These are phyloP conservation scores for Fusarium pseudograminearum DNA, from an alignment of 2,329 filamentous ascomycete genomes.

Conservation along the genomic window DNA sequence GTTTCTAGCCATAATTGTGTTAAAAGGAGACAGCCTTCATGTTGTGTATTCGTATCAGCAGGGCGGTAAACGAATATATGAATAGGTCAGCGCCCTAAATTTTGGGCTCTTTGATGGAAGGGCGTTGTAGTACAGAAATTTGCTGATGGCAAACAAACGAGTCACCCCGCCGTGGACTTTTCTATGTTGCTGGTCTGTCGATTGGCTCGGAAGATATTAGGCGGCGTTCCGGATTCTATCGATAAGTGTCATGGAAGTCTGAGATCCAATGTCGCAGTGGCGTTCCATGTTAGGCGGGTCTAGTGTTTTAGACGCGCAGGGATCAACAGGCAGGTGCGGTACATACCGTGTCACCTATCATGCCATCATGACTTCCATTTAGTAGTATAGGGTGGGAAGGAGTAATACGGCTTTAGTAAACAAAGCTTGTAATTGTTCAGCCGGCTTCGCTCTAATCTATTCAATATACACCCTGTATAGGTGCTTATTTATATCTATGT, in stretches of 20 bases:
- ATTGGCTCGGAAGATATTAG: conserved; percentile 19
- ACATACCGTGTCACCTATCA: conserved; percentile 1
- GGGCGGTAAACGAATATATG: not conserved
- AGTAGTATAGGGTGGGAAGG: conserved; percentile 23
- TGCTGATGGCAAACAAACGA: conserved; percentile 33
- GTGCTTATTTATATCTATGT: not conserved
- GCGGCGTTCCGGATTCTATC: conserved; percentile 13
- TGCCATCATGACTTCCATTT: not conserved
- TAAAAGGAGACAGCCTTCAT: conserved; percentile 26
- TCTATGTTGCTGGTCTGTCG: conserved; percentile 4
- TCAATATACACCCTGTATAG: too few species aligned
- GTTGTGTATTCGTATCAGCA: not conserved
- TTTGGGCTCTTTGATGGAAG: conserved; percentile 2
- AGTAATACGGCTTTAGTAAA: not conserved
- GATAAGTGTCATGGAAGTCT: conserved; percentile 34
- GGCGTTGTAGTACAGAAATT: conserved; percentile 5
- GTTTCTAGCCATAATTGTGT: conserved; percentile 40
- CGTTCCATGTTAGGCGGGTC: conserved; percentile 8
- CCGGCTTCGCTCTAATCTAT: too few species aligned
- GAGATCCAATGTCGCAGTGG: conserved; percentile 7
- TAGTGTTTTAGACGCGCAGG: not conserved
- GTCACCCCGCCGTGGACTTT: conserved; percentile 35
- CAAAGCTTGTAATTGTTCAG: not conserved
- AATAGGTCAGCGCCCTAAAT: not conserved
- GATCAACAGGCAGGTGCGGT: conserved; percentile 1